These are phyloP conservation scores for Omphalotus guepiniiformis DNA, from an alignment of 768 basidiomycete species.

Conservation along the genomic window DNA sequence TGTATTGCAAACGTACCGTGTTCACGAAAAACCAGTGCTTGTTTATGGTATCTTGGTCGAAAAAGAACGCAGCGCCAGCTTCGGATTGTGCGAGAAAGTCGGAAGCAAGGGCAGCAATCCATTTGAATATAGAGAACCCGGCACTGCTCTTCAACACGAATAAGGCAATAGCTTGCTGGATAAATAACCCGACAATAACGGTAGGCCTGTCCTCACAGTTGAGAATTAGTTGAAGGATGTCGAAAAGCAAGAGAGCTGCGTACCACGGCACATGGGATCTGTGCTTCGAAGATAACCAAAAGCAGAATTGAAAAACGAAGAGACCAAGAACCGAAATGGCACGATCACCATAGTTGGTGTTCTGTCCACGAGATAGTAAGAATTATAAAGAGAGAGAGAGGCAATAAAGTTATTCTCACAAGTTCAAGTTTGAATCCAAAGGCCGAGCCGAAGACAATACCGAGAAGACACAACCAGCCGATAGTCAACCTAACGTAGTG, in stretches of 20 bases:
- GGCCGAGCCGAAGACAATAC: slow-evolving; percentile 78
- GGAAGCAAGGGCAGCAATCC: slow-evolving; percentile 75
- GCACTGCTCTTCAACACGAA: slow-evolving; percentile 85
- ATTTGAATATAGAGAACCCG: slow-evolving; percentile 80
- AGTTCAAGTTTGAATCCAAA: slow-evolving; percentile 69
- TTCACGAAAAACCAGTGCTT: slow-evolving; percentile 88
- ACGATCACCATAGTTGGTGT: slow-evolving; percentile 70
- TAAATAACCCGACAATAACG: slow-evolving; percentile 80
- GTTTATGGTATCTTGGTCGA: slow-evolving; percentile 55
- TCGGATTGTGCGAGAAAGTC: slow-evolving; percentile 71
- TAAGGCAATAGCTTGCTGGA: slow-evolving; percentile 82
- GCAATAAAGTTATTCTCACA: slow-evolving; percentile 29
- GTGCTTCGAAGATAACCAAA: slow-evolving; percentile 64
- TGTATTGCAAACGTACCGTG: slow-evolving; percentile 40
- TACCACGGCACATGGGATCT: slow-evolving; percentile 70
- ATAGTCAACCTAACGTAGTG: slow-evolving; percentile 51
- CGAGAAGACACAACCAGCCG: slow-evolving; percentile 77
- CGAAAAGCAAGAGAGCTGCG: slow-evolving; percentile 16
- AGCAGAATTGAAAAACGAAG: slow-evolving; percentile 71
- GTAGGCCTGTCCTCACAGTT: slow-evolving; percentile 53
- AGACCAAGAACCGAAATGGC: slow-evolving; percentile 81
- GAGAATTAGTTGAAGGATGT: background rate
- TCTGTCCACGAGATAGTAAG: slow-evolving; percentile 25
- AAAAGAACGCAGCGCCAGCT: slow-evolving; percentile 80
- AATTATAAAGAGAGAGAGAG: background rate